Base-by-base conservation (phyloP, 495 filamentous ascomycete species). In the Jackrogersella minutella region DNA sequence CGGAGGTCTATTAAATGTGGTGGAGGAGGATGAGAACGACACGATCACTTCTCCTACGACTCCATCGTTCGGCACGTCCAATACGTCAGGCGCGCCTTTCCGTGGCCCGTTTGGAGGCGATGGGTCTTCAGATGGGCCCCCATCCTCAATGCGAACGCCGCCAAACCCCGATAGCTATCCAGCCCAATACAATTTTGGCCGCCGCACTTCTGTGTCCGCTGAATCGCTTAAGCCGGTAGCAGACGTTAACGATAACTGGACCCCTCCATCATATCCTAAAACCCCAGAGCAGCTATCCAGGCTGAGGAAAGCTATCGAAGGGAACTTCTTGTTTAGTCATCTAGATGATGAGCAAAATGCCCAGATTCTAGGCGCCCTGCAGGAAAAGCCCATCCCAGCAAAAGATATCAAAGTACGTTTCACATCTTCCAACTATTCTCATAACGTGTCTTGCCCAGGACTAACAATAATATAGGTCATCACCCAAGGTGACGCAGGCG, bases 141-240 rank as follows among this genome's bases (percentile, higher is more conserved):
- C 76, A 10, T 76, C 77, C 2, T 77, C 76, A 1, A 61, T 80
- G 65, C 77, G 80, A 63, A 76, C 75, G 31, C 76, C 76, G 24
- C 79, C 77, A 10, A 79, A 81, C 53, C 77, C 83, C 28, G 87
- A 91, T 47, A 90, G 89, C 57, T 93, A 97, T 70, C 96, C 96
- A 40, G 90, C 85, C 63, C 93, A 97, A 73, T 99, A 97, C 78
- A 94, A 93, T 74, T 87, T 97, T 82, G 90, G 85, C 70, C 91
- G 95, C 61, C 92, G 95, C 43, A 97, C 93, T 17, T 98, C 95
- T 5, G 96, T 99, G 28, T 98, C 96, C 46, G 95, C 95, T 46
- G 95, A 99, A 78, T 97, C 93, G 2, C 82, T 99, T 65, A 96
- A 96, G 76, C 95, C 95, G 13, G 89, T 90, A 31, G 88, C 90